phyloP scores from a whole-genome alignment of 805 yeast genomes.

The Starmerella roubikii region DNA sequence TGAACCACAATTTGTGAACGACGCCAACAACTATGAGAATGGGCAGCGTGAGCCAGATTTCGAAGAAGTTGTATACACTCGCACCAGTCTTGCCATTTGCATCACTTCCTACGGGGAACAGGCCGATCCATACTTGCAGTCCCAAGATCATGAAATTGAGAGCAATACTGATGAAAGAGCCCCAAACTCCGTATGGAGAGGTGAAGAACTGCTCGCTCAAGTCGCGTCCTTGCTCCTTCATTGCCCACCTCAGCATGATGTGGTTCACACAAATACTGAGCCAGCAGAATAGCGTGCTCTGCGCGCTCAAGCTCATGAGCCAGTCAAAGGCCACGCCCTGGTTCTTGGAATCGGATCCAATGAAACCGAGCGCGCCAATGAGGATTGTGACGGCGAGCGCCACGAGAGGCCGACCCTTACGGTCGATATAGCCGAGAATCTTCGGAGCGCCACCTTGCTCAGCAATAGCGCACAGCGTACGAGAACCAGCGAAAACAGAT shows the following conservation, averaged over 20 bases:
- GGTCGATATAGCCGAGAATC: conserved; percentile 48
- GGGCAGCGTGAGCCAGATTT: conserved; percentile 39
- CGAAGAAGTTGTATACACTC: conserved; percentile 34
- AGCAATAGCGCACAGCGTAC: conserved; percentile 54
- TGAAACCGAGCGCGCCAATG: conserved; percentile 46
- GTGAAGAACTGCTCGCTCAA: conserved; percentile 52
- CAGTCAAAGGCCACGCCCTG: conserved; percentile 48
- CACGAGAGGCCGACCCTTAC: conserved; percentile 55
- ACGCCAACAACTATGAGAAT: conserved; percentile 33
- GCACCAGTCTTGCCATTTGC: no score
- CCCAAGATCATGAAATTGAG: conserved; percentile 47
- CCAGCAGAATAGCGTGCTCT: conserved; percentile 53
- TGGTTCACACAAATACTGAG: conserved; percentile 45
- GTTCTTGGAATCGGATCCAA: conserved; percentile 40
- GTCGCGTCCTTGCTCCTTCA: conserved; percentile 49
- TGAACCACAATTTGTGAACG: conserved; percentile 34
- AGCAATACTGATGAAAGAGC: conserved; percentile 50
- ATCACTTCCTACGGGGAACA: conserved; percentile 49
- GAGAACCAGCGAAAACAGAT: conserved; percentile 59
- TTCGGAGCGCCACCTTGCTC: conserved; percentile 52
- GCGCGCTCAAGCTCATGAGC: conserved; percentile 51
- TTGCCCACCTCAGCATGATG: conserved; percentile 37
- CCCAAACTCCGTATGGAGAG: conserved; percentile 54
- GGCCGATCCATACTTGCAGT: conserved; percentile 71
- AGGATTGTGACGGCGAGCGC: conserved; percentile 38